Evolutionary conservation across 2,329 filamentous ascomycete genomes (phyloP).

Genomic region (Trichophyton equinum): DNA sequence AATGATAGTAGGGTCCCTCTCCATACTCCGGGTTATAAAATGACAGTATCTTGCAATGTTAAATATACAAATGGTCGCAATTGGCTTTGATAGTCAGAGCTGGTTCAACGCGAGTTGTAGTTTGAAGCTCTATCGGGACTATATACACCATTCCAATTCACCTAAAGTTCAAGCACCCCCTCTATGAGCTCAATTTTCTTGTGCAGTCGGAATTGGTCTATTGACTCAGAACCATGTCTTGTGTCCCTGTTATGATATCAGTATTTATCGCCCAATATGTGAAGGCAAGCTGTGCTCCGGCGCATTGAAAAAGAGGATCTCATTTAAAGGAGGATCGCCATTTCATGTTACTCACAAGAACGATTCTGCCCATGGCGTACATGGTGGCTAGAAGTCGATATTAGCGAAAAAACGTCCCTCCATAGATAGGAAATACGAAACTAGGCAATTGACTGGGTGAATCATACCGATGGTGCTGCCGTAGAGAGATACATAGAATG

Average conservation of each 20-base stretch:
- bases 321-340: neutral
- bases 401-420: neutral
- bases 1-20: neutral
- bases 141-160: neutral
- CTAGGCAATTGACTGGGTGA: too few species aligned
- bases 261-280: neutral
- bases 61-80: neutral
- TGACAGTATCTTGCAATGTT: neutral
- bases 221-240: constrained; percentile 47
- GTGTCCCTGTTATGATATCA: constrained; percentile 38
- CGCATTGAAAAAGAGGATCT: neutral
- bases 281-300: neutral
- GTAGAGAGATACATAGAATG: constrained; percentile 45
- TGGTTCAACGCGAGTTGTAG: neutral
- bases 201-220: neutral
- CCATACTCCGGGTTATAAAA: neutral
- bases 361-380: constrained; percentile 35
- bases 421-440: neutral
- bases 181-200: neutral
- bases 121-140: neutral
- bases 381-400: constrained; percentile 19
- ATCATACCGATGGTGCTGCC: constrained; percentile 38
- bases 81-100: neutral
- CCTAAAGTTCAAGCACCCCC: neutral
- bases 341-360: constrained; percentile 26